These are phyloP conservation scores for Pharnaceum exiguum DNA, from an alignment of 148 eudicot genomes.

Conservation along the genomic window DNA sequence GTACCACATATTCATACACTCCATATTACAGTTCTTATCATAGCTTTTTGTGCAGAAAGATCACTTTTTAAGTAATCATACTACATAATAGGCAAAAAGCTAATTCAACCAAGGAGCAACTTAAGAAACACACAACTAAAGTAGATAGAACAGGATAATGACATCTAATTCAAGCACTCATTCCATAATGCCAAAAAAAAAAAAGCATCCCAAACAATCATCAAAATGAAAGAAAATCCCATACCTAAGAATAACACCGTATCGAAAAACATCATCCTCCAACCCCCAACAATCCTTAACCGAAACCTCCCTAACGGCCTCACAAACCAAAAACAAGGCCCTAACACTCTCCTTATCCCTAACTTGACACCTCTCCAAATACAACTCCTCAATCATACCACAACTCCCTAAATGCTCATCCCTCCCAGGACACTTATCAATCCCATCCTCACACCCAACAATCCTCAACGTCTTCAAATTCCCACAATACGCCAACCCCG, in stretches of 20 bases:
- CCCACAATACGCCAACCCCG: conserved; percentile 70
- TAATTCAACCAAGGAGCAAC: too few relatives aligned
- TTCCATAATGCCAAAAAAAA: neutral
- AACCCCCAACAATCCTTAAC: conserved; percentile 92
- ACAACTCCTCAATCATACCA: conserved; percentile 64
- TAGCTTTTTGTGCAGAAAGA: too few relatives aligned
- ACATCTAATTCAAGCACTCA: neutral
- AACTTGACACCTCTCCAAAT: conserved; percentile 66
- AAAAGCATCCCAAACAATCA: neutral
- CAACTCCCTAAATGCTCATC: conserved; percentile 85
- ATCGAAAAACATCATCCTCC: conserved; percentile 52
- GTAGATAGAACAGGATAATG: neutral
- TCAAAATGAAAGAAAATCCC: neutral
- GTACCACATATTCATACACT: too few relatives aligned
- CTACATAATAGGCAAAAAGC: too few relatives aligned
- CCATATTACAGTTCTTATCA: too few relatives aligned
- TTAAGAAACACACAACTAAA: neutral
- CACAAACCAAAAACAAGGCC: conserved; percentile 75
- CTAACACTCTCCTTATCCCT: conserved; percentile 53
- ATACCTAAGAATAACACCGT: conserved; percentile 77
- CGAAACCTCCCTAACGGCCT: conserved; percentile 54
- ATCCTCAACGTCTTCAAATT: conserved; percentile 85
- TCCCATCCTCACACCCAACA: conserved; percentile 48
- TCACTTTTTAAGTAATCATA: too few relatives aligned
- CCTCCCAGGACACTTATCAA: conserved; percentile 69